Conservation (phyloP, 176 grass and related monocot genomes). For the Echinochloa phyllopogon region DNA sequence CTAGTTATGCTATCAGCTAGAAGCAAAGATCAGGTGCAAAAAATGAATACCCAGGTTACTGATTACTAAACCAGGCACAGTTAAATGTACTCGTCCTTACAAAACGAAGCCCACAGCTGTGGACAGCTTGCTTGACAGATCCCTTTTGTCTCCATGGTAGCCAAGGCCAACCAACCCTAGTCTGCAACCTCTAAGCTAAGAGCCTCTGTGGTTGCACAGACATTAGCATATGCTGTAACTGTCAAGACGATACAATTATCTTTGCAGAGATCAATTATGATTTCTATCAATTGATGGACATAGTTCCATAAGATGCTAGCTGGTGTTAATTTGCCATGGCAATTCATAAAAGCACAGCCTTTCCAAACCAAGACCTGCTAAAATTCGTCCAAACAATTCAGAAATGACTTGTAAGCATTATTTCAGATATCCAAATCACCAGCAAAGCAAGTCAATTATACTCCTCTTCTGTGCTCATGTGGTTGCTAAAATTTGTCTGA, state of each 20-base stretch:
- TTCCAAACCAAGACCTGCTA: constrained; percentile 24
- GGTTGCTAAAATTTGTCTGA: constrained; percentile 2
- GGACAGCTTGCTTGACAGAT: constrained; percentile 33
- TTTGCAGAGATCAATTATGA: background rate
- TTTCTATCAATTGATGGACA: constrained; percentile 11
- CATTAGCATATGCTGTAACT: constrained; percentile 18
- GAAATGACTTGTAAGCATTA: constrained; percentile 39
- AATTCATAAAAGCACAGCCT: constrained; percentile 32
- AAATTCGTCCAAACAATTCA: background rate
- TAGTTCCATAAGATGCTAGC: constrained; percentile 12
- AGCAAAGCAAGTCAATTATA: constrained; percentile 42
- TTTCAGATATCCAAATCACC: constrained; percentile 31
- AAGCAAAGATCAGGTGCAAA: background rate
- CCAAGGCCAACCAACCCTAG: constrained; percentile 26
- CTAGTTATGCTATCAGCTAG: background rate
- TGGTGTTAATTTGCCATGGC: constrained; percentile 21
- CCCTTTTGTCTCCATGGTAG: constrained; percentile 23
- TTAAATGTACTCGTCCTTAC: background rate
- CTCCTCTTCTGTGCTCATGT: too few relatives aligned
- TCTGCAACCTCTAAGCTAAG: background rate
- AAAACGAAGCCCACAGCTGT: constrained; percentile 10
- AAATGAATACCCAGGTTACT: background rate
- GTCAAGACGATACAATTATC: background rate
- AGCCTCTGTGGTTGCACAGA: constrained; percentile 1
- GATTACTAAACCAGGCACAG: constrained; percentile 5